Evolutionary conservation across 495 filamentous ascomycete genomes (phyloP).

Genomic region (Penicillium verhagenii): DNA sequence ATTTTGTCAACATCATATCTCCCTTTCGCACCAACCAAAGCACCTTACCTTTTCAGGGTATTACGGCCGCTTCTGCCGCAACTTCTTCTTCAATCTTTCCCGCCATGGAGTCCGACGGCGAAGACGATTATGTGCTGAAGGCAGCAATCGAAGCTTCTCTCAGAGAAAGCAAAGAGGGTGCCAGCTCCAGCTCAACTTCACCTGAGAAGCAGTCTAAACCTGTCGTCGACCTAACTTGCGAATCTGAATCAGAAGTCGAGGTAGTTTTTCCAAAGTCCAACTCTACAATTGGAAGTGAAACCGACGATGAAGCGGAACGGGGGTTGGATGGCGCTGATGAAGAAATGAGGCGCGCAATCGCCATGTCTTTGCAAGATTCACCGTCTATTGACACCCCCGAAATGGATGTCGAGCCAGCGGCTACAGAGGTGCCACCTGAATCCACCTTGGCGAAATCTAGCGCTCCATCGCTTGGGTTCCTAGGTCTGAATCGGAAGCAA

Average conservation of each 20-base stretch:
- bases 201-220: background rate
- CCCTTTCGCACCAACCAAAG: background rate
- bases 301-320: slow-evolving; percentile 22
- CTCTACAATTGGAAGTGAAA: slow-evolving; percentile 36
- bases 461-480: slow-evolving; percentile 21
- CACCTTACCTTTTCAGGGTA: no score
- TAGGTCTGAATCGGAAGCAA: slow-evolving; percentile 67
- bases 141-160: slow-evolving; percentile 57
- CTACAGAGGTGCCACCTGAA: no score
- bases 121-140: background rate
- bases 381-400: background rate
- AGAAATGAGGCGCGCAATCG: slow-evolving; percentile 52
- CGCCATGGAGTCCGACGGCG: background rate
- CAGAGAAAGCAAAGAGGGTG: slow-evolving; percentile 79
- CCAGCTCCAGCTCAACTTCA: background rate
- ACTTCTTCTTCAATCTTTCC: background rate
- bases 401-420: background rate
- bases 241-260: slow-evolving; percentile 31
- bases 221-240: slow-evolving; percentile 41
- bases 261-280: slow-evolving; percentile 35
- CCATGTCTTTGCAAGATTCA: slow-evolving; percentile 43
- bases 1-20: background rate
- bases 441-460: background rate
- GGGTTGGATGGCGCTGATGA: slow-evolving; percentile 34
- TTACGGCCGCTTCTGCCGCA: background rate